These are phyloP conservation scores for Penicillium maclennaniae DNA, from an alignment of 495 filamentous ascomycete genomes.

Conservation along the genomic window DNA sequence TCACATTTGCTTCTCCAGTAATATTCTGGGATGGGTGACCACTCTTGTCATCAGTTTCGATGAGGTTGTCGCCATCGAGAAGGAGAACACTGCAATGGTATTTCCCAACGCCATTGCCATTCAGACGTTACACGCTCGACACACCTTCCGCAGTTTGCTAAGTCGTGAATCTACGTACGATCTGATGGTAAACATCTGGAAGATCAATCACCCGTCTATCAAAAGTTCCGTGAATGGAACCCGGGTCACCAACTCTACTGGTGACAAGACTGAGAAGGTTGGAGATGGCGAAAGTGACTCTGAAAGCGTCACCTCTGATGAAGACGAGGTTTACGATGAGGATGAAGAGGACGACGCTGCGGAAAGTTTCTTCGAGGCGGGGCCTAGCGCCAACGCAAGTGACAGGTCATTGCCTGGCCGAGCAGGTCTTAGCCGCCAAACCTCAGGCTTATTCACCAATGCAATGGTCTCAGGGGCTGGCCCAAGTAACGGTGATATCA, in stretches of 20 bases:
- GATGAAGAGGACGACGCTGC: conserved; percentile 59
- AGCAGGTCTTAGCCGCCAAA: conserved; percentile 55
- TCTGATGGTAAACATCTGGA: conserved; percentile 96
- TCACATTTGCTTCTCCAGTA: conserved; percentile 97
- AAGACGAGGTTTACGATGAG: conserved; percentile 75
- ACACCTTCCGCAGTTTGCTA: conserved; percentile 92
- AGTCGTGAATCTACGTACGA: conserved; percentile 96
- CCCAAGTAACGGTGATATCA: conserved; percentile 41
- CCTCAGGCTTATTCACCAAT: conserved; percentile 55
- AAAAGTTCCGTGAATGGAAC: conserved; percentile 88
- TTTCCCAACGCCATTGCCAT: conserved; percentile 98
- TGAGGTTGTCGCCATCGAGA: conserved; percentile 93
- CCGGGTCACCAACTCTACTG: conserved; percentile 69
- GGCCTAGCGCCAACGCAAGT: conserved; percentile 56
- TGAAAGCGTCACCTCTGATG: conserved; percentile 55
- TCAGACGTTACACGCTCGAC: conserved; percentile 89
- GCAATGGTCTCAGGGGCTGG: conserved; percentile 28
- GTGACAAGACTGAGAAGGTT: conserved; percentile 85
- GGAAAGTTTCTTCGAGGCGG: conserved; percentile 57
- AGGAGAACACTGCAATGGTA: conserved; percentile 90
- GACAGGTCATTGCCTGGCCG: conserved; percentile 53
- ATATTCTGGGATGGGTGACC: conserved; percentile 97
- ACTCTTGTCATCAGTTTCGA: conserved; percentile 97
- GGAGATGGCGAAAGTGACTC: conserved; percentile 60
- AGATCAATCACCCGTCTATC: conserved; percentile 85